phyloP scores from a whole-genome alignment of 2,329 filamentous ascomycete species.

The Phialocephala subalpina region DNA sequence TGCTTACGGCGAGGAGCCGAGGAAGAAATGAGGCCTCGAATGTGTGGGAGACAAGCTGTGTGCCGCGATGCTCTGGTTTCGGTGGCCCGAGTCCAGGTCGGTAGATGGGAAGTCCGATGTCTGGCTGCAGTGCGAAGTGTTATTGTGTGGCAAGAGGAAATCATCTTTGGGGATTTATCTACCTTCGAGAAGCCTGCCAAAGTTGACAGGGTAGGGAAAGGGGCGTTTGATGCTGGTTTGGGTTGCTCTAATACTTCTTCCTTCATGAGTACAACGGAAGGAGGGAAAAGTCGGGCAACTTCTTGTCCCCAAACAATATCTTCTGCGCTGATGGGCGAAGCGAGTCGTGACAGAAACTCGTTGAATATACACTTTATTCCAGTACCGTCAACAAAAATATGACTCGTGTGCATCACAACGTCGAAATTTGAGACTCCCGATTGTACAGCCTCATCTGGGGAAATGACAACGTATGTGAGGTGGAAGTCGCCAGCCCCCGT shows the following conservation, averaged over 20 bases:
- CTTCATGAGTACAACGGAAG: constrained; percentile 12
- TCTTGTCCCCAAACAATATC: constrained; percentile 20
- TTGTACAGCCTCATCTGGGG: constrained; percentile 9
- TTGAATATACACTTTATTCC: constrained; percentile 22
- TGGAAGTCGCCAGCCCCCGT: constrained; percentile 12
- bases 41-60: constrained; percentile 14
- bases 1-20: constrained; percentile 15
- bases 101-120: constrained; percentile 23
- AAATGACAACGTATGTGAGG: constrained; percentile 14
- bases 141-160: not conserved
- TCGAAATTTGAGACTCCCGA: constrained; percentile 10
- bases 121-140: constrained; percentile 2
- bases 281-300: constrained; percentile 14
- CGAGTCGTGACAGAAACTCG: constrained; percentile 17
- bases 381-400: constrained; percentile 22
- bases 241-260: not conserved
- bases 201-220: not conserved
- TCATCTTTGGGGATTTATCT: not conserved
- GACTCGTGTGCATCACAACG: constrained; percentile 11
- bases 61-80: constrained; percentile 11
- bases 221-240: not conserved
- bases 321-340: constrained; percentile 5
- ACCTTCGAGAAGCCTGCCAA: not conserved
- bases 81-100: constrained; percentile 18
- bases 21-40: constrained; percentile 17